These are phyloP conservation scores for Boeremia exigua DNA, from an alignment of 2,329 filamentous ascomycete genomes.

Conservation along the genomic window DNA sequence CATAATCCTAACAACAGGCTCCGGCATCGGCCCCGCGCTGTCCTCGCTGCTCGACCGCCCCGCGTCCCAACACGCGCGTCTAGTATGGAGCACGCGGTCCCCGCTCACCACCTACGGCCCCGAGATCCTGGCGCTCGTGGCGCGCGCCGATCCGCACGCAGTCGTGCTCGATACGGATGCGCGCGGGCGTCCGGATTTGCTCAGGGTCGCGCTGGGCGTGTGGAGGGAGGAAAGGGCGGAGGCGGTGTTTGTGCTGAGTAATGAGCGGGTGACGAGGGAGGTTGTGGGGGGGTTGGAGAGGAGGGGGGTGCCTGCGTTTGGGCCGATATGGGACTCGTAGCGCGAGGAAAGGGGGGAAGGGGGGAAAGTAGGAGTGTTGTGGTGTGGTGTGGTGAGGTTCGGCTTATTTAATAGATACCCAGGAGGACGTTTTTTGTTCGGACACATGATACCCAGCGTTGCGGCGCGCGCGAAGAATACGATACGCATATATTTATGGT, in stretches of 20 bases:
- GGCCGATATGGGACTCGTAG: conserved; percentile 74
- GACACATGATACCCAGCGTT: conserved; percentile 15
- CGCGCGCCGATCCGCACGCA: conserved; percentile 64
- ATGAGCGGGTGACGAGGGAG: conserved; percentile 69
- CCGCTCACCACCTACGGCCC: conserved; percentile 69
- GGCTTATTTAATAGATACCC: too few relatives aligned
- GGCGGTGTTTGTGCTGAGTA: conserved; percentile 76
- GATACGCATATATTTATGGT: not conserved
- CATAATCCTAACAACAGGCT: conserved; percentile 45
- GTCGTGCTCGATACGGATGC: conserved; percentile 70
- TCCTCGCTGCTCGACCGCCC: conserved; percentile 61
- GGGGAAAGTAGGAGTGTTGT: not conserved
- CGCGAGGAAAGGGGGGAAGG: too few relatives aligned
- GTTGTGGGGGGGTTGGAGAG: conserved; percentile 73
- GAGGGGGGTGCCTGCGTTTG: conserved; percentile 70
- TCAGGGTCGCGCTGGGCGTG: conserved; percentile 62
- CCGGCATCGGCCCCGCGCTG: conserved; percentile 49
- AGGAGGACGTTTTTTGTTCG: not conserved
- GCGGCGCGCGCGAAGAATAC: not conserved
- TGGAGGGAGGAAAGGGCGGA: conserved; percentile 59
- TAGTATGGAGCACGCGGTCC: conserved; percentile 72
- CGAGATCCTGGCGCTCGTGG: conserved; percentile 63
- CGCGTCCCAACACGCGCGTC: conserved; percentile 58
- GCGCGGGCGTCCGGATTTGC: conserved; percentile 66
- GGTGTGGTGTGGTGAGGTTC: too few relatives aligned